phyloP scores from a whole-genome alignment of 768 basidiomycete genomes.

The Hemileccinum impolitum region DNA sequence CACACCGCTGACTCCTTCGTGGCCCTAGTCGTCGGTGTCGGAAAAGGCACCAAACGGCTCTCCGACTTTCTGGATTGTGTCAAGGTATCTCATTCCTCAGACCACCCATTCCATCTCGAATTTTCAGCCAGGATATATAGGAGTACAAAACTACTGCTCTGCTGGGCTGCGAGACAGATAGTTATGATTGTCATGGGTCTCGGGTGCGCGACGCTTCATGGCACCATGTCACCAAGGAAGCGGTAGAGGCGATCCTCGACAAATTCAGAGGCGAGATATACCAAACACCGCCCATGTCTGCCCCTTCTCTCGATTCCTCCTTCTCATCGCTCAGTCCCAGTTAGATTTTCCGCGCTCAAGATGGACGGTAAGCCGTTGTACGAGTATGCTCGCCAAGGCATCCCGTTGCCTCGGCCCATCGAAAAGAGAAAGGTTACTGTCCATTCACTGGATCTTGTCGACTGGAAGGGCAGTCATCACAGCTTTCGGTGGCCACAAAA shows the following conservation, averaged over 20 bases:
- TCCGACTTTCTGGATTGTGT: conserved; percentile 80
- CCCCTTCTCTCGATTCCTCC: background rate
- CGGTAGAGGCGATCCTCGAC: conserved; percentile 64
- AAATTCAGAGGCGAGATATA: conserved; percentile 83
- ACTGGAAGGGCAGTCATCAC: conserved; percentile 80
- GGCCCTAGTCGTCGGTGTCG: conserved; percentile 76
- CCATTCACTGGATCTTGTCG: conserved; percentile 71
- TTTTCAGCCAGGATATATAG: conserved; percentile 39
- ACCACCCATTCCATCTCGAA: conserved; percentile 4
- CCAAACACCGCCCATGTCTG: conserved; percentile 90
- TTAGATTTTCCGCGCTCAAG: conserved; percentile 94
- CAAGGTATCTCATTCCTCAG: conserved; percentile 54
- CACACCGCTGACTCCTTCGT: conserved; percentile 3
- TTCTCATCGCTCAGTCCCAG: conserved; percentile 5
- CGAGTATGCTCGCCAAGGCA: conserved; percentile 90
- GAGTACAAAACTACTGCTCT: conserved; percentile 91
- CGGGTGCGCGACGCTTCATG: conserved; percentile 74
- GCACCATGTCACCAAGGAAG: conserved; percentile 78
- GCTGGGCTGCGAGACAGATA: conserved; percentile 92
- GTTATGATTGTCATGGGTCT: conserved; percentile 88
- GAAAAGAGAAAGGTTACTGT: conserved; percentile 81
- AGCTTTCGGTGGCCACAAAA: conserved; percentile 73
- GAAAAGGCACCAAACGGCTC: conserved; percentile 86
- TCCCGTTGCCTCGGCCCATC: conserved; percentile 92
- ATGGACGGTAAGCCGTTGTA: conserved; percentile 97